Base-by-base conservation (phyloP, 2,329 filamentous ascomycete genomes). In the Apiospora malaysiana region DNA sequence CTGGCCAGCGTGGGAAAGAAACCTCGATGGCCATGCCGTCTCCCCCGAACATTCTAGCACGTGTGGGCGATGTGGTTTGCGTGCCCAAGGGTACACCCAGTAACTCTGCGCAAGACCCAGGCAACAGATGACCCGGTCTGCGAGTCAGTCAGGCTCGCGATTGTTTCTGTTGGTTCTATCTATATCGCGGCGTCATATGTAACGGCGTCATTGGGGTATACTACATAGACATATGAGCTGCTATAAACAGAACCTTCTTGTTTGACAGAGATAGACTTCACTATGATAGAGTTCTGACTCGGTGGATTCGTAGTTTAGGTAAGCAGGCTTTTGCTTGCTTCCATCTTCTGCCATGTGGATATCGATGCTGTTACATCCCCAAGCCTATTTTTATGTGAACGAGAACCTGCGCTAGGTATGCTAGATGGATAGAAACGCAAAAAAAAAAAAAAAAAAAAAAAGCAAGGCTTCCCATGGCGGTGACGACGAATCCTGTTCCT, bases 401-500 rank as follows among this genome's bases (percentile, higher is more conserved):
- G 21, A 32, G 46, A 49, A 49, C 23, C 27, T 21, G 51, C 51
- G 25, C 32, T 63, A 63, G 18, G n/a, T n/a, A n/a, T n/a, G n/a
- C 2, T 2, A 37, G 9, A 18, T 16, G 49, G 32, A 32, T 32
- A 32, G 32, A 32, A 32, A 56, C 49, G 25, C 14, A 18, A 56
- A 32, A n/a, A n/a, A n/a, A n/a, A n/a, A n/a, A n/a, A 10, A 9
- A 16, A 5, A 4, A 4, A 16, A 25, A 16, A 51, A 56, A 56
- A 63, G 56, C 56, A 63, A 63, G 56, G 32, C 32, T 40, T 63
- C 8, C 32, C 56, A 40, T 63, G 56, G 56, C 56, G 56, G 56
- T 40, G 56, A 40, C 32, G 56, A 63, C 16, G 12, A 10, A 56
- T 56, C 32, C 32, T 63, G 56, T 63, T 40, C 56, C 56, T 63